Percentiles rank a stretch among this genome's conserved stretches.
phyloP scores from a whole-genome alignment of 768 basidiomycete species.

The Russula griseocarnosa region DNA sequence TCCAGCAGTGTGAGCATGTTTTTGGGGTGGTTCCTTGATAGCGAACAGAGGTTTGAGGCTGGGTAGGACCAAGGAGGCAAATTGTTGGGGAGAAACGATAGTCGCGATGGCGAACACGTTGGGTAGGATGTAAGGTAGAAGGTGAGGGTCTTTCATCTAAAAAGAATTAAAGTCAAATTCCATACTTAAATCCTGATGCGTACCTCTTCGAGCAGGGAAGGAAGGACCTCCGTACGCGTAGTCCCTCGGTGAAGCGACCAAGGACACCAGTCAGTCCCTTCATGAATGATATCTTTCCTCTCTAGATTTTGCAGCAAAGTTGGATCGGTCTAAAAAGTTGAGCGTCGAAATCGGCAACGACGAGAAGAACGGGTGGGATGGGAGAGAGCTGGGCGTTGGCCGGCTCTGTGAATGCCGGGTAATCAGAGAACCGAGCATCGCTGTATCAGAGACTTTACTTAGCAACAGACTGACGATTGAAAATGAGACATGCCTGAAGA shows the following conservation, averaged over 20 bases:
- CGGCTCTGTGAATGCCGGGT: conserved; percentile 71
- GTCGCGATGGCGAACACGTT: conserved; percentile 90
- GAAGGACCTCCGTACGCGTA: conserved; percentile 82
- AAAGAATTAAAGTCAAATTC: neutral
- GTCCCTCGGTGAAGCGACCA: conserved; percentile 79
- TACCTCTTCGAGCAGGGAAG: conserved; percentile 91
- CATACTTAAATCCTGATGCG: conserved; percentile 18
- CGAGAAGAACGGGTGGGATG: conserved; percentile 88
- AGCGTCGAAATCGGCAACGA: conserved; percentile 93
- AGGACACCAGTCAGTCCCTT: conserved; percentile 81
- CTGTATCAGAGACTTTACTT: conserved; percentile 38
- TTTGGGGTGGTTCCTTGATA: conserved; percentile 92
- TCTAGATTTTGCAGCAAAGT: conserved; percentile 86
- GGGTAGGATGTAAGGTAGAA: conserved; percentile 92
- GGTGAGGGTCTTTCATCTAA: conserved; percentile 89
- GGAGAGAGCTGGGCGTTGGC: conserved; percentile 74
- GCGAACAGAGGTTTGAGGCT: conserved; percentile 86
- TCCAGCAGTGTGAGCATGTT: conserved; percentile 94
- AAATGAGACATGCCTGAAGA: conserved; percentile 51
- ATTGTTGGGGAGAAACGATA: conserved; percentile 72
- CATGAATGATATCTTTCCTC: conserved; percentile 96
- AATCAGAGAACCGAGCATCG: conserved; percentile 72
- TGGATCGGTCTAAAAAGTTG: conserved; percentile 93
- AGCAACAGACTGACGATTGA: conserved; percentile 3
- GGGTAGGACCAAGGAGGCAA: conserved; percentile 76